Conservation (phyloP, 1,284 basidiomycete genomes). For the Mrakiaceae sp. region DNA sequence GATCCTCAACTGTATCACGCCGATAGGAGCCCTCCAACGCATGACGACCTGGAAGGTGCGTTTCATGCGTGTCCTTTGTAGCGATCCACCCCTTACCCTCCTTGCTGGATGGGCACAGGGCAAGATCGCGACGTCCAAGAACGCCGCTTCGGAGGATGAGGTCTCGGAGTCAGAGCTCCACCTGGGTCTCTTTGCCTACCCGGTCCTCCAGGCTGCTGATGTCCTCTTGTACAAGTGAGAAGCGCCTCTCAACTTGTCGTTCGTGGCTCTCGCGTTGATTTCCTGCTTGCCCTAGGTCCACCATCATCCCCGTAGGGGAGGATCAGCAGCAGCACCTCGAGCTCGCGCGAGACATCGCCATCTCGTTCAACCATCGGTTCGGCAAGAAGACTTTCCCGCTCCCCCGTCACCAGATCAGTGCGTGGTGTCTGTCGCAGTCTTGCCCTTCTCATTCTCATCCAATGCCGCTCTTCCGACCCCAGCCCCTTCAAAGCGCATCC, state of each 20-base stretch:
- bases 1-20: conserved; percentile 75
- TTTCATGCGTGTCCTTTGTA: not conserved
- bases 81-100: not conserved
- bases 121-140: conserved; percentile 59
- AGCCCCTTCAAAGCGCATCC: conserved; percentile 66
- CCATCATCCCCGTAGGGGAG: conserved; percentile 89
- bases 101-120: conserved; percentile 40
- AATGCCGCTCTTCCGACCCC: not conserved
- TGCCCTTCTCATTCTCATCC: not conserved
- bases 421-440: conserved; percentile 25
- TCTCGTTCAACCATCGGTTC: conserved; percentile 55
- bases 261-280: not conserved
- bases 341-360: conserved; percentile 69
- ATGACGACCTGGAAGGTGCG: conserved; percentile 94
- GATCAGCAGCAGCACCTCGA: conserved; percentile 93
- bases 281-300: conserved; percentile 47
- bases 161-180: conserved; percentile 72
- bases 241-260: conserved; percentile 18
- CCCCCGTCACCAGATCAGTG: conserved; percentile 65
- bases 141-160: conserved; percentile 60
- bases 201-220: conserved; percentile 87
- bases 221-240: conserved; percentile 68
- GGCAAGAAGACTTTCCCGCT: conserved; percentile 51
- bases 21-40: conserved; percentile 66
- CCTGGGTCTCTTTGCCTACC: conserved; percentile 80